Conservation (phyloP, 768 basidiomycete genomes). For the Auricularia sp. region DNA sequence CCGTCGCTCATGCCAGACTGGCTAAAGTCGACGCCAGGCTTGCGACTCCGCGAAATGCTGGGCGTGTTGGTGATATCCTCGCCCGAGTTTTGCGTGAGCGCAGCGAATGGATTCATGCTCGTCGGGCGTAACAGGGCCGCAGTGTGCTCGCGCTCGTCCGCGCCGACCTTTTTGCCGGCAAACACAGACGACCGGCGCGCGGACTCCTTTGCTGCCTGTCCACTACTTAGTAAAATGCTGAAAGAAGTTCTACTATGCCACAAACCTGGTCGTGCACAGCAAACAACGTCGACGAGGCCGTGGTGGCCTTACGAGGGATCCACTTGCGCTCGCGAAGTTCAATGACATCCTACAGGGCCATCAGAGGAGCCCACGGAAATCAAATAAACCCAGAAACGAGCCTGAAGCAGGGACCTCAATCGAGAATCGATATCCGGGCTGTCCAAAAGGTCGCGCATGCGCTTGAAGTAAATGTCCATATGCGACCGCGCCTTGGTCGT, state of each 20-base stretch:
- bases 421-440: slow-evolving; percentile 72
- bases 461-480: slow-evolving; percentile 87
- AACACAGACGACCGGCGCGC: slow-evolving; percentile 63
- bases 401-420: slow-evolving; percentile 94
- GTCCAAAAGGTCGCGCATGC: slow-evolving; percentile 77
- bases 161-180: slow-evolving; percentile 57
- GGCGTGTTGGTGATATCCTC: slow-evolving; percentile 41
- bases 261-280: slow-evolving; percentile 79
- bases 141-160: slow-evolving; percentile 48
- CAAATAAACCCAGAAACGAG: slow-evolving; percentile 21
- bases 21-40: slow-evolving; percentile 42
- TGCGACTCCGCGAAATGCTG: slow-evolving; percentile 35
- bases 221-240: slow-evolving; percentile 75
- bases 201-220: slow-evolving; percentile 35
- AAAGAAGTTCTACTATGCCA: slow-evolving; percentile 79
- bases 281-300: slow-evolving; percentile 80
- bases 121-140: slow-evolving; percentile 69
- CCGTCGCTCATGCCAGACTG: slow-evolving; percentile 37
- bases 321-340: slow-evolving; percentile 82
- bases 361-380: not conserved
- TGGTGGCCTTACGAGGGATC: slow-evolving; percentile 58
- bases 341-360: slow-evolving; percentile 61
- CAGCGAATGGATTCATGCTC: slow-evolving; percentile 78
- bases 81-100: slow-evolving; percentile 52
- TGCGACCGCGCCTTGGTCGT: slow-evolving; percentile 70